Evolutionary conservation across 345 rosid species (phyloP).

Genomic region (Eucalyptus cladocalyx): DNA sequence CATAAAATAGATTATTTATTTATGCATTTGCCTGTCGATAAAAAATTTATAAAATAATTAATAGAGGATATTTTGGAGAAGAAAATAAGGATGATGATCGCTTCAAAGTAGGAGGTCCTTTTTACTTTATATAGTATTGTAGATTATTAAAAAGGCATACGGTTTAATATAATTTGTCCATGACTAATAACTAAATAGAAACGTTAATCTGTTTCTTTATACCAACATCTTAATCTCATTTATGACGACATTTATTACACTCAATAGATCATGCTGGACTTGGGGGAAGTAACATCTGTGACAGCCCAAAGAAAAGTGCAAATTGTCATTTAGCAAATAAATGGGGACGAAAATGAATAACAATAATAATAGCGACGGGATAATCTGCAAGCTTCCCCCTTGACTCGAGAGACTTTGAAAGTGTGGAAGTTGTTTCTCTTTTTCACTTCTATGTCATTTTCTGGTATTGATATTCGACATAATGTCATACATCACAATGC

Average conservation of each 20-base stretch:
- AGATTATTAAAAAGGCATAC: neutral
- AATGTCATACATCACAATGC: neutral
- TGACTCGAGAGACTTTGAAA: neutral
- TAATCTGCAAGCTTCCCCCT: neutral
- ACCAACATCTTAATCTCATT: neutral
- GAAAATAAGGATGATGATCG: neutral
- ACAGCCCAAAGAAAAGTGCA: neutral
- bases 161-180: neutral
- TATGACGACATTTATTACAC: neutral
- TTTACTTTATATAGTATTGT: too few species aligned
- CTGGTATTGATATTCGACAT: neutral
- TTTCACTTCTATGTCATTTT: neutral
- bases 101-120: neutral
- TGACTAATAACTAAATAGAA: neutral
- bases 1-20: neutral
- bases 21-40: neutral
- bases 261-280: neutral
- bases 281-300: neutral
- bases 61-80: neutral
- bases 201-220: neutral
- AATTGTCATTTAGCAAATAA: neutral
- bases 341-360: neutral
- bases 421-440: neutral
- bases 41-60: too few species aligned
- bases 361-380: neutral